Base-by-base conservation (phyloP, 306 rosid species). In the Gastrolobium villosum region DNA sequence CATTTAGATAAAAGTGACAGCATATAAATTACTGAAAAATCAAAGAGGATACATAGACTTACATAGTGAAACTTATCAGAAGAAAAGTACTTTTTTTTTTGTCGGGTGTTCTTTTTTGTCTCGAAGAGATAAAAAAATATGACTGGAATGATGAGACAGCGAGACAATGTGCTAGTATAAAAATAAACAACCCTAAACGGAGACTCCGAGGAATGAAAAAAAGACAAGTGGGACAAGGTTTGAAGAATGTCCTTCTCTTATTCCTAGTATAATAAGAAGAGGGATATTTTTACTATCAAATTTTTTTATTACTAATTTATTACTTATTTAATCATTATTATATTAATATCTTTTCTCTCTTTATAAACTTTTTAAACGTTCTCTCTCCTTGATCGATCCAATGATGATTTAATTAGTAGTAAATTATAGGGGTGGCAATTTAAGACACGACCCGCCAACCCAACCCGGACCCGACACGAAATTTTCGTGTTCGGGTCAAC, bases 171-270 rank as follows among this genome's bases (percentile, higher is more conserved):
- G 67, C n/a, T n/a, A n/a, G n/a, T n/a, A n/a, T n/a, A 48, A 70
- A 49, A 41, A 1, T 0, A 65, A 7, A 63, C 20, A 83, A 63
- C 81, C 84, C 82, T 84, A 75, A 79, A 68, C 59, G 67, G 71
- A 84, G 84, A 79, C 71, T 79, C 72, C 81, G 36, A 84, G 82
- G 81, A 79, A 79, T 74, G n/a, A 11, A 11, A 64, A 70, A 28
- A 9, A 6, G 10, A 2, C 5, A 64, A 8, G 75, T 70, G 76
- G 81, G 81, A 52, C 2, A 44, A 48, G 65, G 65, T 50, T 9
- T 69, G 48, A 70, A 61, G 78, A 52, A 40, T 72, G 78, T 67
- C 13, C 36, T n/a, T 48, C 44, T 14, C 43, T 11, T 32, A 14
- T 36, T 3, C 6, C 1, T 20, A 20, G 0, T 20, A 20, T 20